Evolutionary conservation across 768 basidiomycete species (phyloP).

Genomic region (Russula vinacea): DNA sequence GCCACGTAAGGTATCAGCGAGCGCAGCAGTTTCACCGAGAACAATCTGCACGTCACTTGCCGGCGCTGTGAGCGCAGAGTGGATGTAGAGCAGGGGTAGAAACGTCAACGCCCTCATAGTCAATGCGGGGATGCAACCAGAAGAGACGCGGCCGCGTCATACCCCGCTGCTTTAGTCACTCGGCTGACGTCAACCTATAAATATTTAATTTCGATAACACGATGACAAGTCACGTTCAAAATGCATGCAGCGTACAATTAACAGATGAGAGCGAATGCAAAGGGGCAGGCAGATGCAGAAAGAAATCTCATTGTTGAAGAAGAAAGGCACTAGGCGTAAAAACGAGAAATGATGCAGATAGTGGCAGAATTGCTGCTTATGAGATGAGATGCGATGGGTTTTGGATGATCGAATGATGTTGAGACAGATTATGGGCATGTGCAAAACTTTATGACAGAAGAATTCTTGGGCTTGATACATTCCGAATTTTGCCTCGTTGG

Average conservation of each 20-base stretch:
- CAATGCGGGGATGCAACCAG: background rate
- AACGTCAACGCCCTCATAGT: constrained; percentile 44
- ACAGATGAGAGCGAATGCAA: constrained; percentile 21
- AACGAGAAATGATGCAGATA: constrained; percentile 29
- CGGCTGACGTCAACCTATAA: background rate
- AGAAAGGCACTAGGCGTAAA: constrained; percentile 19
- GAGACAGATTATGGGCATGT: constrained; percentile 23
- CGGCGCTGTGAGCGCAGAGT: constrained; percentile 40
- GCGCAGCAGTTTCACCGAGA: constrained; percentile 36
- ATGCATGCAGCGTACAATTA: constrained; percentile 5
- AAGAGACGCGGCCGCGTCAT: background rate
- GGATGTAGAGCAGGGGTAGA: constrained; percentile 39
- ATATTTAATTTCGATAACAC: constrained; percentile 24
- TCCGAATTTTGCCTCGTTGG: constrained; percentile 24
- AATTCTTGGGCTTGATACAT: constrained; percentile 26
- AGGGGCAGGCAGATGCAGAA: constrained; percentile 14
- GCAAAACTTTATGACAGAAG: constrained; percentile 22
- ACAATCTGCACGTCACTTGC: constrained; percentile 47
- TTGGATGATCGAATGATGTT: constrained; percentile 21
- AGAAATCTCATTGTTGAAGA: constrained; percentile 13
- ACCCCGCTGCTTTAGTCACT: background rate
- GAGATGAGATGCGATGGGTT: constrained; percentile 26
- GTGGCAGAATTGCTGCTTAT: constrained; percentile 23
- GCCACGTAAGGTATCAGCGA: constrained; percentile 26
- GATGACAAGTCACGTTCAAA: constrained; percentile 11